Evolutionary conservation across 2,329 filamentous ascomycete genomes (phyloP), one percentile per base, ranked within the genome.

Genomic region (Alternaria gansuensis): DNA sequence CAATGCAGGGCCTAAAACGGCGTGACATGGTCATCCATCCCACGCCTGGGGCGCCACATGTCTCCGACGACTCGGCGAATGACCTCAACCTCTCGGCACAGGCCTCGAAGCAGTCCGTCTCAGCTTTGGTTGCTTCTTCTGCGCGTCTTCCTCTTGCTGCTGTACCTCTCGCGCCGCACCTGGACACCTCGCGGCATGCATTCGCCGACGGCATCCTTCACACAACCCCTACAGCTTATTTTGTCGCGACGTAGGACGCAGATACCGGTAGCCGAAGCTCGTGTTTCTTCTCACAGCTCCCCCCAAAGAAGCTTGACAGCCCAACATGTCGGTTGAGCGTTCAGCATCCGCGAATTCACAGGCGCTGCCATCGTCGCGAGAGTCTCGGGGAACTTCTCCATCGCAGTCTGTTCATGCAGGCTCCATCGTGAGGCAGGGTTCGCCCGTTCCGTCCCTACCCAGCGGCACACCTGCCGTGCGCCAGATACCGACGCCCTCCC

Each of bases 381-480:
- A 57, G 29, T 71, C 71, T 17, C 68, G 66, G 33, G 67, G 60
- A 10, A 69, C 64, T 58, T 76, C 75, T 28, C 72, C 73, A 29
- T 67, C 70, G 43, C 80, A 81, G 28, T 81, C 81, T 23, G 73
- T 81, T 31, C 78, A 83, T 71, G 84, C 84, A 54, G 79, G 81
- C 23, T 84, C 83, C 14, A 85, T 81, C n/a, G 83, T 82, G 49
- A 79, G 84, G 45, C 75, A 86, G 37, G 84, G 83, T 37, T 86
- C 84, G 7, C 84, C 85, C 3, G 73, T 88, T 31, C 84, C 85
- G 6, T 84, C 74, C 10, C 36, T 67, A 5, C 70, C 62, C 37
- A 63, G 46, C 45, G 81, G 80, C 62, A 82, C 83, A 36, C 79
- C 85, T 46, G 77, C 80, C 24, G 75, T 83, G 29, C 80, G 80